These are phyloP conservation scores for Scenedesmus sp. DNA, from an alignment of 163 green algal genomes.

Conservation along the genomic window DNA sequence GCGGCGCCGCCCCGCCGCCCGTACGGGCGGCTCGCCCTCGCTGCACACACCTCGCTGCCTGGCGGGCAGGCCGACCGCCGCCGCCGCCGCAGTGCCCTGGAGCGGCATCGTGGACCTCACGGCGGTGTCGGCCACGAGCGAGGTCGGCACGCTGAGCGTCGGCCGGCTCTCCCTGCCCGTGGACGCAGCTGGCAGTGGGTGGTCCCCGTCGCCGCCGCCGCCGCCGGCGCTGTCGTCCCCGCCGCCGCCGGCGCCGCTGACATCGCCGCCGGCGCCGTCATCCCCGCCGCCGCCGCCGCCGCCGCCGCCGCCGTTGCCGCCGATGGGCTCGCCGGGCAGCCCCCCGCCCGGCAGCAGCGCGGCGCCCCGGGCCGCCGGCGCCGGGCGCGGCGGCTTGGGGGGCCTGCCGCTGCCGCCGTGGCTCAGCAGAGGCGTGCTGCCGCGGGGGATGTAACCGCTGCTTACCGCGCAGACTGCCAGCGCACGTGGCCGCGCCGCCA, in stretches of 20 bases:
- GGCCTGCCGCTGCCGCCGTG: too few species aligned
- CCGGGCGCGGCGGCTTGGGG: too few species aligned
- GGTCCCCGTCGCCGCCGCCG: not conserved
- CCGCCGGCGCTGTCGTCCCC: not conserved
- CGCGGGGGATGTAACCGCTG: too few species aligned
- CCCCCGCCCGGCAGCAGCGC: too few species aligned
- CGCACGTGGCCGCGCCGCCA: too few species aligned
- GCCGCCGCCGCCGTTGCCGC: not conserved
- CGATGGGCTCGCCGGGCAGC: too few species aligned
- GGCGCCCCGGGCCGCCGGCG: too few species aligned
- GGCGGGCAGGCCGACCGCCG: not conserved
- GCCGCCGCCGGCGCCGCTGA: not conserved
- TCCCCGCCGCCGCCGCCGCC: not conserved
- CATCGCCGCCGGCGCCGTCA: not conserved
- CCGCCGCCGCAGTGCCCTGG: not conserved
- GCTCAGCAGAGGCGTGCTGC: too few species aligned
- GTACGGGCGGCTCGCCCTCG: not conserved
- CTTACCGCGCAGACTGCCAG: too few species aligned
- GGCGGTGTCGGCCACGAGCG: conserved; percentile 3
- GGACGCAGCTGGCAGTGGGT: not conserved
- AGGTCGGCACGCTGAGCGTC: conserved; percentile 4
- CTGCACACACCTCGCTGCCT: not conserved
- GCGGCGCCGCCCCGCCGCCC: not conserved
- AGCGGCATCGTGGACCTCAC: not conserved
- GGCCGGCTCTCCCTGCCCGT: not conserved